A percentile compares a stretch with the other conserved stretches of the same genome.
phyloP scores from a whole-genome alignment of 352 stramenopile species.

The Aphanomyces euteiches region DNA sequence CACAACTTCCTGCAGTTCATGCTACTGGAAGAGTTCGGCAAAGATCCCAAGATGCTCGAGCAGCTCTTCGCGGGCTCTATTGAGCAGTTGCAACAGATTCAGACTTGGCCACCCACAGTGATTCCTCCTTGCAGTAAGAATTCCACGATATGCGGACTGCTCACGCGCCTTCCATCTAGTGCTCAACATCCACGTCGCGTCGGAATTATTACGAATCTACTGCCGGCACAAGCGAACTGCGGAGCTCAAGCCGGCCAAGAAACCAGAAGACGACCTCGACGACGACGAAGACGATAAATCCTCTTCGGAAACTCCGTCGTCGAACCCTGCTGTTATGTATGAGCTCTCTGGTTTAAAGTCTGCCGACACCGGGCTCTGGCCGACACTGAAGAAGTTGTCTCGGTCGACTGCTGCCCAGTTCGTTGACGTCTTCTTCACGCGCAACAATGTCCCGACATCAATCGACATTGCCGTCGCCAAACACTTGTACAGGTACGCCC shows the following conservation, averaged over 20 bases:
- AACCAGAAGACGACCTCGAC: conserved; percentile 13
- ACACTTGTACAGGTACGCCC: conserved; percentile 53
- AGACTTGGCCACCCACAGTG: conserved; percentile 9
- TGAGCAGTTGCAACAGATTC: conserved; percentile 43
- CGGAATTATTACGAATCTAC: conserved; percentile 63
- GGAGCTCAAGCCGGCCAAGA: conserved; percentile 14
- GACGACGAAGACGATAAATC: conserved; percentile 50
- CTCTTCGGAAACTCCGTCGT: conserved; percentile 51
- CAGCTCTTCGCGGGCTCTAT: conserved; percentile 63
- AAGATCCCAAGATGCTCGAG: conserved; percentile 60
- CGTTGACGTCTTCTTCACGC: conserved; percentile 50
- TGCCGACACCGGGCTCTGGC: conserved; percentile 52
- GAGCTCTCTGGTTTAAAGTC: conserved; percentile 61
- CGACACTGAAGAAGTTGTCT: conserved; percentile 47
- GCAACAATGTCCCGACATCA: conserved; percentile 46
- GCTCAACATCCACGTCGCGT: conserved; percentile 67
- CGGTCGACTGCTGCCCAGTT: conserved; percentile 46
- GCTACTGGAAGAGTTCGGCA: conserved; percentile 80
- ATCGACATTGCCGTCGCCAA: conserved; percentile 80
- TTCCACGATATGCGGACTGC: neutral
- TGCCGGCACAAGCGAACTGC: conserved; percentile 52
- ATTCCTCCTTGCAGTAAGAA: conserved; percentile 21
- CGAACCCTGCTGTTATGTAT: conserved; percentile 74
- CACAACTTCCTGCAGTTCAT: conserved; percentile 89
- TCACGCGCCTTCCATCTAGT: conserved; percentile 29